Percentiles rank a stretch among this genome's conserved stretches.
These are phyloP conservation scores for Protostelium mycophagum DNA, from an alignment of 78 protist species.

Conservation along the genomic window DNA sequence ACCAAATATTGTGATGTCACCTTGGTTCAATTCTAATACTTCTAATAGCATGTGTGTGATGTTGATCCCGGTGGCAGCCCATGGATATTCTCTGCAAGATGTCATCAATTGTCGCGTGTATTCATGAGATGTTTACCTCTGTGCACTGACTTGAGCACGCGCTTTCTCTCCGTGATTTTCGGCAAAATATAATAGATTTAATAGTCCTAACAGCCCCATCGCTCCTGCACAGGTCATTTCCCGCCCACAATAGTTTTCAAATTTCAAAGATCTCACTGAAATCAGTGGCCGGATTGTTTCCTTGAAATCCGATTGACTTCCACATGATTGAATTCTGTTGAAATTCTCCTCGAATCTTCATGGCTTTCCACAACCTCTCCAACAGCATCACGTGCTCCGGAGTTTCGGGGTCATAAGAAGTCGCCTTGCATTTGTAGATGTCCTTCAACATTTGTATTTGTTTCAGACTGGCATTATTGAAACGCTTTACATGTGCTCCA, in stretches of 20 bases:
- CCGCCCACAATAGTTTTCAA: not conserved
- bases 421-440: not conserved
- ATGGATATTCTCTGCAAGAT: not conserved
- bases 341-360: not conserved
- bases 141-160: not conserved
- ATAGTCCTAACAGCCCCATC: not conserved
- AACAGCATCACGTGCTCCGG: not conserved
- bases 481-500: not conserved
- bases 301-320: not conserved
- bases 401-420: not conserved
- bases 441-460: not conserved
- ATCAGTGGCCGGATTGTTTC: not conserved
- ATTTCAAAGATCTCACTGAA: not conserved
- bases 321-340: not conserved
- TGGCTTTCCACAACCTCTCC: not conserved
- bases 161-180: not conserved
- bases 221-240: not conserved
- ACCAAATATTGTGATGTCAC: too few species aligned
- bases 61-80: not conserved
- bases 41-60: not conserved
- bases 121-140: too few species aligned
- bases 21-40: not conserved
- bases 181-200: not conserved
- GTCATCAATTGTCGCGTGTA: too few species aligned
- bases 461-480: not conserved